These are phyloP conservation scores for Hanseniaspora taiwanica DNA, from an alignment of 805 yeast genomes.

Conservation along the genomic window DNA sequence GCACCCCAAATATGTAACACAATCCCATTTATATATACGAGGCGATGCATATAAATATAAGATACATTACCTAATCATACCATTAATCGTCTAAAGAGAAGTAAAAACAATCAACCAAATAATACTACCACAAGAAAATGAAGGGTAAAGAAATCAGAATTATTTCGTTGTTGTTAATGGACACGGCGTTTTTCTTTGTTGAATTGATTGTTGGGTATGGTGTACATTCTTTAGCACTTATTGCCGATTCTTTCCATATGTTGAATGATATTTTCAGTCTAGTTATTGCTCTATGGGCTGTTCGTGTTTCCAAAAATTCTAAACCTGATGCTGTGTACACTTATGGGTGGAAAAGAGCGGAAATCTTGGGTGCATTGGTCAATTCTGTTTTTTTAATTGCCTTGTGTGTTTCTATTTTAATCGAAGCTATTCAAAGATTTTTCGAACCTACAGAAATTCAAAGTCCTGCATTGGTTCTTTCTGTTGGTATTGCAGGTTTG, in stretches of 20 bases:
- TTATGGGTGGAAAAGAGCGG: slow-evolving; percentile 97
- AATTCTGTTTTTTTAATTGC: slow-evolving; percentile 91
- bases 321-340: slow-evolving; percentile 83
- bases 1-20: no score
- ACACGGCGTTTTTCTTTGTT: slow-evolving; percentile 69
- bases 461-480: slow-evolving; percentile 70
- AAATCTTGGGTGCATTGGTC: slow-evolving; percentile 85
- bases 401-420: slow-evolving; percentile 77
- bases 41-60: no score
- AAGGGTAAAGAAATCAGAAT: slow-evolving; percentile 54
- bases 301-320: slow-evolving; percentile 67
- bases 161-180: slow-evolving; percentile 55
- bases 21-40: no score
- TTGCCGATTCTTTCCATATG: slow-evolving; percentile 98
- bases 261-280: slow-evolving; percentile 85
- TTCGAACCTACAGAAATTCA: slow-evolving; percentile 65
- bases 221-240: slow-evolving; percentile 85
- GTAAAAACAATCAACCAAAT: not conserved
- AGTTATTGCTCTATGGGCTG: slow-evolving; percentile 92
- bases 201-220: slow-evolving; percentile 81
- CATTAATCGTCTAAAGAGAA: no score
- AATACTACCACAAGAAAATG: not conserved
- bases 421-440: slow-evolving; percentile 87
- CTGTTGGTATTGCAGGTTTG: slow-evolving; percentile 77
- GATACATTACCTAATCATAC: no score